A percentile compares a stretch with the other conserved stretches of the same genome.
These are phyloP conservation scores for Moesziomyces globuligerus DNA, from an alignment of 1,284 basidiomycete species.

Conservation along the genomic window DNA sequence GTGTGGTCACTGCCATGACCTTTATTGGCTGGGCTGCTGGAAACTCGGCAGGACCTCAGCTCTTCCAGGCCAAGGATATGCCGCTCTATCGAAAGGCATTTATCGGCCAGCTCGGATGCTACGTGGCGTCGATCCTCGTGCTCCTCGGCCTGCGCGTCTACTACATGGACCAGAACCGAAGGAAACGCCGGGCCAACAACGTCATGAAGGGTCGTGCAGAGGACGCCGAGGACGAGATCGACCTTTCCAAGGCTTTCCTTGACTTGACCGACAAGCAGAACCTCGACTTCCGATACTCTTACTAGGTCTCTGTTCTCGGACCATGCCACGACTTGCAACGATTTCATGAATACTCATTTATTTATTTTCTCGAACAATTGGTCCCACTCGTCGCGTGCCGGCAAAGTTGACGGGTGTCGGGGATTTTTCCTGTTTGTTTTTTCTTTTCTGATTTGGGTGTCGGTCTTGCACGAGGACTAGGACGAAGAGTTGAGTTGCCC, in stretches of 20 bases:
- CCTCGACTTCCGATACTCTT: conserved; percentile 43
- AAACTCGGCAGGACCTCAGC: conserved; percentile 57
- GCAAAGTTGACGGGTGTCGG: not conserved
- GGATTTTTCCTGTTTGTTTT: too few species aligned
- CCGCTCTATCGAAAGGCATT: conserved; percentile 69
- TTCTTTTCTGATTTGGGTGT: too few species aligned
- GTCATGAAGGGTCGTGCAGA: conserved; percentile 25
- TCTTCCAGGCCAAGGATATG: conserved; percentile 49
- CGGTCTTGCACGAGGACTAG: too few species aligned
- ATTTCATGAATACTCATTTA: too few species aligned
- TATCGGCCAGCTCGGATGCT: conserved; percentile 71
- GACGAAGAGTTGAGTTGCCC: too few species aligned
- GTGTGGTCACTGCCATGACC: conserved; percentile 38
- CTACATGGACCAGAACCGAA: conserved; percentile 70
- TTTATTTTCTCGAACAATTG: not conserved
- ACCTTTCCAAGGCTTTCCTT: conserved; percentile 33
- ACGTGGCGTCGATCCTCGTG: conserved; percentile 70
- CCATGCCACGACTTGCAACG: not conserved
- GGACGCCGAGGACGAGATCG: conserved; percentile 36
- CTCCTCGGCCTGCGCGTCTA: conserved; percentile 69
- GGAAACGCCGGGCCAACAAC: conserved; percentile 50
- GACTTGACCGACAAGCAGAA: conserved; percentile 47
- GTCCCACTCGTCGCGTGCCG: not conserved
- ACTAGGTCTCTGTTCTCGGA: conserved; percentile 10
- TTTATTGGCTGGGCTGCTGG: conserved; percentile 55